Evolutionary conservation across 2,329 filamentous ascomycete species (phyloP).

Genomic region (Rhynchosporium graminicola): DNA sequence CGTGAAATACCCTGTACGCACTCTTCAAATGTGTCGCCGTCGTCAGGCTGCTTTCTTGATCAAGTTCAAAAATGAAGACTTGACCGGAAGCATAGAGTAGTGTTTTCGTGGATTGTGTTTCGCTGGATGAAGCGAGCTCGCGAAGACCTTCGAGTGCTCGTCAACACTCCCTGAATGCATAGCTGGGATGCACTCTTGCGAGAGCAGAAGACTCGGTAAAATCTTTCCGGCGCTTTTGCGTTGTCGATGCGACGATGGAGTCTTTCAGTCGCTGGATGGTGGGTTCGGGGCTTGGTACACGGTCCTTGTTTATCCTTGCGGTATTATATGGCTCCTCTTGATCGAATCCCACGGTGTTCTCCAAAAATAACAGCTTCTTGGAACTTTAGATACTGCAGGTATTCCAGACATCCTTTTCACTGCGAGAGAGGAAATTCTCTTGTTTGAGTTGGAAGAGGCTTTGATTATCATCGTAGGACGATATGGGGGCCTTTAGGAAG

Average conservation of each 20-base stretch:
- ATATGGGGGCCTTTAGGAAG: background rate
- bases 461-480: background rate
- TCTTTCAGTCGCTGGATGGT: conserved; percentile 6
- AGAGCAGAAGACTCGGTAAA: background rate
- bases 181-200: conserved; percentile 1
- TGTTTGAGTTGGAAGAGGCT: background rate
- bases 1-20: conserved; percentile 5
- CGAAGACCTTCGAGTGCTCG: background rate
- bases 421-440: background rate
- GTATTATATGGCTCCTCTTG: background rate
- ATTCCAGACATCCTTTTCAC: conserved; percentile 7
- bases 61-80: conserved; percentile 14
- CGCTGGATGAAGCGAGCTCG: background rate
- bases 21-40: conserved; percentile 7
- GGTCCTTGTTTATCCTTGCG: too few relatives aligned
- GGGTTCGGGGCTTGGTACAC: background rate
- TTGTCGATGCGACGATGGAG: conserved; percentile 6
- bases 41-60: background rate
- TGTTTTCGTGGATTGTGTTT: background rate
- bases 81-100: background rate
- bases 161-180: background rate
- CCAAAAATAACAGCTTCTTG: background rate
- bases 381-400: background rate
- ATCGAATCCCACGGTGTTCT: background rate
- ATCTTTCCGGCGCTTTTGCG: background rate